Evolutionary conservation across 768 basidiomycete genomes (phyloP).

Genomic region (Auriscalpium microsporum): DNA sequence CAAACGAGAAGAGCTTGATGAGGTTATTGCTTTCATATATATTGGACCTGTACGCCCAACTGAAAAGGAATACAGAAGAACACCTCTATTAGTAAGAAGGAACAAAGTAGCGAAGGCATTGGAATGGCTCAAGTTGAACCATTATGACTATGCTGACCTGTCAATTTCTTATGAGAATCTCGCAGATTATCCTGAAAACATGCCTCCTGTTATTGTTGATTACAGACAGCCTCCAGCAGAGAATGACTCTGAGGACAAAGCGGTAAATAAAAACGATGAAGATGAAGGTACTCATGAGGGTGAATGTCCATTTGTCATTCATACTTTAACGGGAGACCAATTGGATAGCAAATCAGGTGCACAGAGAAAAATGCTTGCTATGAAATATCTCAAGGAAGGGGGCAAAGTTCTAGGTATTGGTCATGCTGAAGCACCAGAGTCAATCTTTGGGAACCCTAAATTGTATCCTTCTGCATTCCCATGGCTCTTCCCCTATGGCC

Average conservation of each 20-base stretch:
- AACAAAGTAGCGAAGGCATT: constrained; percentile 8
- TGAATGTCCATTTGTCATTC: constrained; percentile 29
- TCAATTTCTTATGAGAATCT: constrained; percentile 14
- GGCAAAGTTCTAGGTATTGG: constrained; percentile 25
- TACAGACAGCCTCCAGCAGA: not conserved
- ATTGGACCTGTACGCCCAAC: constrained; percentile 23
- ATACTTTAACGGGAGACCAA: constrained; percentile 25
- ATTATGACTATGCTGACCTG: not conserved
- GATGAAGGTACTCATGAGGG: constrained; percentile 25
- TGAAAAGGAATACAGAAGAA: constrained; percentile 17
- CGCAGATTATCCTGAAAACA: constrained; percentile 12
- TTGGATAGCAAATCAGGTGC: constrained; percentile 1
- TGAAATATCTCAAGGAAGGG: constrained; percentile 20
- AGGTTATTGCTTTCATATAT: constrained; percentile 24
- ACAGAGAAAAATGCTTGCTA: constrained; percentile 16
- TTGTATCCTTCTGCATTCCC: constrained; percentile 32
- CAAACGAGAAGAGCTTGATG: constrained; percentile 23
- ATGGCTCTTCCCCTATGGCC: constrained; percentile 35
- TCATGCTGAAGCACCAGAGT: constrained; percentile 18
- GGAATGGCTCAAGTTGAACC: too few species aligned
- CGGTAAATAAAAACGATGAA: constrained; percentile 20
- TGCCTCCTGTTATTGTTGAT: constrained; percentile 14
- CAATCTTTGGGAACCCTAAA: constrained; percentile 26
- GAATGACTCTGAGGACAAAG: not conserved
- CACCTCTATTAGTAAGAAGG: constrained; percentile 9